Base-by-base conservation (phyloP, 108 stramenopile genomes). In the Cyclotella atomus region DNA sequence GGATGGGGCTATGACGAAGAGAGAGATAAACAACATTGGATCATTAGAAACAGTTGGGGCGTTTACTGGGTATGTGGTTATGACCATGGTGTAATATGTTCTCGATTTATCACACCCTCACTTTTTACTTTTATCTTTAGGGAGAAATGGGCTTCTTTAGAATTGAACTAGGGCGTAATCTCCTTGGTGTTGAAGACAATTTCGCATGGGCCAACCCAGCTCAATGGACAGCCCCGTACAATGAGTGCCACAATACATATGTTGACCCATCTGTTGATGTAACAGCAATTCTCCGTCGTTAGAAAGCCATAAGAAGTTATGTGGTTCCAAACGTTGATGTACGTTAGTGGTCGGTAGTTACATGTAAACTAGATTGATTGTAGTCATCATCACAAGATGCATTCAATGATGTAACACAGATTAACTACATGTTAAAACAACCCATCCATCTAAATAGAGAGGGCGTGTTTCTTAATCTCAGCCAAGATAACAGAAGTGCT, bases 391-490 rank as follows among this genome's bases (percentile, higher is more conserved):
- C n/a, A n/a, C n/a, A n/a, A n/a, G n/a, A n/a, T n/a, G n/a, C n/a
- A n/a, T n/a, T n/a, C n/a, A n/a, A n/a, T n/a, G n/a, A n/a, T n/a
- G n/a, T n/a, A n/a, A n/a, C n/a, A n/a, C n/a, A n/a, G n/a, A n/a
- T n/a, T n/a, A n/a, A n/a, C n/a, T n/a, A n/a, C n/a, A n/a, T n/a
- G n/a, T n/a, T n/a, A n/a, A n/a, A n/a, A n/a, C n/a, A n/a, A n/a
- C n/a, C n/a, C n/a, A n/a, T n/a, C n/a, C n/a, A n/a, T n/a, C n/a
- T n/a, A 68, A 57, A 70, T 70, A 17, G 68, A 55, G 43, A 70
- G 34, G 30, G 68, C 68, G 45, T 98, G 97, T 71, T 96, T 97
- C 84, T 97, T 95, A 63, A 99, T 99, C 80, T 99, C 99, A 12
- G 90, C 85, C 63, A 98, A 77, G 65, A 99, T 98, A 16, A 91